These are phyloP conservation scores for Lineolata rhizophorae DNA, from an alignment of 495 filamentous ascomycete genomes.

Conservation along the genomic window DNA sequence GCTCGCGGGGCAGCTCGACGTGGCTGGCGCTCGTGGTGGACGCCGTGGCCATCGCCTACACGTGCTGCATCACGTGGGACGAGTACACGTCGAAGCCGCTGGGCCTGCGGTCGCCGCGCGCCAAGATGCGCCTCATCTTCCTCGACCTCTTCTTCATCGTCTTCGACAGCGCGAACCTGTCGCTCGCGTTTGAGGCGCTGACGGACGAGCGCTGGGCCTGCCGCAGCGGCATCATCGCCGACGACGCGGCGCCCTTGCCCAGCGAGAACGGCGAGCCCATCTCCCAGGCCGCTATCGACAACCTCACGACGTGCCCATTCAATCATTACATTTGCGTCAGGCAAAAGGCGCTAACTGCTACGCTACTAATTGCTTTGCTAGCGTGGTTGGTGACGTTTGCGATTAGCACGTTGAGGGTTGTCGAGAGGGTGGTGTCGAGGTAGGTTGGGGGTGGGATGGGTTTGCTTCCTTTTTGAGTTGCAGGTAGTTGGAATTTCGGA, in stretches of 20 bases:
- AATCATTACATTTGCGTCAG: slow-evolving; percentile 36
- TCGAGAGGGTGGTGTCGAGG: background rate
- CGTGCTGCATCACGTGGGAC: slow-evolving; percentile 84
- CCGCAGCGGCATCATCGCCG: slow-evolving; percentile 18
- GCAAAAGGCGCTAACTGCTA: slow-evolving; percentile 57
- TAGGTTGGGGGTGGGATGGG: too few relatives aligned
- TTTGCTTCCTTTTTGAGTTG: too few relatives aligned
- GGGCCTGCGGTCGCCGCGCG: slow-evolving; percentile 56
- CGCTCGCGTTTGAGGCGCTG: slow-evolving; percentile 68
- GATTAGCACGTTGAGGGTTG: slow-evolving; percentile 57
- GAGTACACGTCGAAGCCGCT: slow-evolving; percentile 89
- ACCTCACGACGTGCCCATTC: slow-evolving; percentile 13
- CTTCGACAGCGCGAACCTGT: slow-evolving; percentile 80
- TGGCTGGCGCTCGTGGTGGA: slow-evolving; percentile 84
- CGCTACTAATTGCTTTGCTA: slow-evolving; percentile 62
- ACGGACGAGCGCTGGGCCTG: slow-evolving; percentile 48
- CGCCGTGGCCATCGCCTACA: slow-evolving; percentile 68
- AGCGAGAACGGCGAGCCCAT: slow-evolving; percentile 14
- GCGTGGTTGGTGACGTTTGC: slow-evolving; percentile 82
- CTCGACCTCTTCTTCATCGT: slow-evolving; percentile 92
- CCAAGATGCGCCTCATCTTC: slow-evolving; percentile 72
- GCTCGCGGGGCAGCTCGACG: slow-evolving; percentile 45
- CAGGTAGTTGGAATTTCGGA: too few relatives aligned
- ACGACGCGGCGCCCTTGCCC: slow-evolving; percentile 5
- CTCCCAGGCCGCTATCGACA: slow-evolving; percentile 5